Evolutionary conservation across 352 stramenopile species (phyloP).

Genomic region (Globisporangium nagaii): DNA sequence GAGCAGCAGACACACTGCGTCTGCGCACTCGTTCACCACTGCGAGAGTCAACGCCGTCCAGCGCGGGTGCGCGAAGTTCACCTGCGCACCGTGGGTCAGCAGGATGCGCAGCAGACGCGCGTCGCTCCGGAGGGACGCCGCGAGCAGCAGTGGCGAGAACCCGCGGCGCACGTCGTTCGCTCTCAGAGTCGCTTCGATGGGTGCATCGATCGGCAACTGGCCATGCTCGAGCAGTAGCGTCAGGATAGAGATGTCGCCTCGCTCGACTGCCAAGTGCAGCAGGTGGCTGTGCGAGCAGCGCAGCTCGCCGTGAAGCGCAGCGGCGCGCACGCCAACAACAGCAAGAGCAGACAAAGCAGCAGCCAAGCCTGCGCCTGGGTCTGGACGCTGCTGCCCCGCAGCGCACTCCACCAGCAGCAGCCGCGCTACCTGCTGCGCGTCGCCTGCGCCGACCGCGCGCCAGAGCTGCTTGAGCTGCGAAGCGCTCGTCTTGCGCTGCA

Average conservation of each 20-base stretch:
- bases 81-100: neutral
- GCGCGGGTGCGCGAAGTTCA: neutral
- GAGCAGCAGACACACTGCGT: neutral
- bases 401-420: neutral
- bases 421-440: neutral
- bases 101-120: neutral
- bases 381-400: no score
- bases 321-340: neutral
- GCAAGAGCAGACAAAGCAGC: neutral
- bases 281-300: neutral
- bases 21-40: neutral
- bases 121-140: neutral
- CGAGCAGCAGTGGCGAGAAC: neutral
- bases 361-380: neutral
- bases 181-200: neutral
- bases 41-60: neutral
- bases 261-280: neutral
- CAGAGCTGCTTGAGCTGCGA: conserved; percentile 8
- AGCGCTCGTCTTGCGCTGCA: no score
- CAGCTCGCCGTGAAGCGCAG: neutral
- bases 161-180: neutral
- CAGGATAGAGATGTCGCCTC: neutral
- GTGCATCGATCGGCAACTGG: neutral
- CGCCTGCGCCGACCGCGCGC: neutral
- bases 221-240: neutral